Evolutionary conservation across 768 basidiomycete genomes (phyloP).

Genomic region (Mycena venus): DNA sequence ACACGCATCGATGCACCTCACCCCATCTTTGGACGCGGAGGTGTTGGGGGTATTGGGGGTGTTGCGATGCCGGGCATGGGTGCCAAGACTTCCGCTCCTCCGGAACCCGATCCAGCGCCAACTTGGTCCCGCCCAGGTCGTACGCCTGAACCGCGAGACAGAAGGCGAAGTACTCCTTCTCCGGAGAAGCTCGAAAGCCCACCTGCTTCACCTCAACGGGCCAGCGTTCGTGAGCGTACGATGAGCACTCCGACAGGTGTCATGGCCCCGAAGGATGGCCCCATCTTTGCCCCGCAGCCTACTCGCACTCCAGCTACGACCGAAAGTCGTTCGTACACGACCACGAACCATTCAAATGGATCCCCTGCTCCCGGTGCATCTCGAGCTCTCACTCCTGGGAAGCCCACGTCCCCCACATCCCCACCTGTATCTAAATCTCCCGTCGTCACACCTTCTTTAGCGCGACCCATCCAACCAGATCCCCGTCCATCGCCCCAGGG

Average conservation of each 20-base stretch:
- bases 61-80: constrained; percentile 84
- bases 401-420: constrained; percentile 6
- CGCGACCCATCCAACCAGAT: constrained; percentile 66
- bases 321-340: constrained; percentile 8
- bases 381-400: neutral
- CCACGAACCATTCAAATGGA: neutral
- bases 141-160: constrained; percentile 28
- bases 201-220: constrained; percentile 52
- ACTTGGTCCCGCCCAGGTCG: constrained; percentile 22
- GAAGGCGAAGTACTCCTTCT: constrained; percentile 52
- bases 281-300: constrained; percentile 10
- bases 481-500: constrained; percentile 58
- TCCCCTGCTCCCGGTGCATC: constrained; percentile 12
- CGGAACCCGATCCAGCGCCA: constrained; percentile 1
- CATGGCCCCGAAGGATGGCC: neutral
- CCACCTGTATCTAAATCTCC: constrained; percentile 25
- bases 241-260: constrained; percentile 57
- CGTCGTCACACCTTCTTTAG: constrained; percentile 57
- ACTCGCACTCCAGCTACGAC: neutral
- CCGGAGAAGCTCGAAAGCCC: constrained; percentile 56
- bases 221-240: constrained; percentile 61
- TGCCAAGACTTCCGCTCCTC: constrained; percentile 18
- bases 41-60: constrained; percentile 62
- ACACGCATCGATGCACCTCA: constrained; percentile 67
- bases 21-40: constrained; percentile 83